Base-by-base conservation (phyloP, 495 filamentous ascomycete genomes). In the Penicillium herquei region DNA sequence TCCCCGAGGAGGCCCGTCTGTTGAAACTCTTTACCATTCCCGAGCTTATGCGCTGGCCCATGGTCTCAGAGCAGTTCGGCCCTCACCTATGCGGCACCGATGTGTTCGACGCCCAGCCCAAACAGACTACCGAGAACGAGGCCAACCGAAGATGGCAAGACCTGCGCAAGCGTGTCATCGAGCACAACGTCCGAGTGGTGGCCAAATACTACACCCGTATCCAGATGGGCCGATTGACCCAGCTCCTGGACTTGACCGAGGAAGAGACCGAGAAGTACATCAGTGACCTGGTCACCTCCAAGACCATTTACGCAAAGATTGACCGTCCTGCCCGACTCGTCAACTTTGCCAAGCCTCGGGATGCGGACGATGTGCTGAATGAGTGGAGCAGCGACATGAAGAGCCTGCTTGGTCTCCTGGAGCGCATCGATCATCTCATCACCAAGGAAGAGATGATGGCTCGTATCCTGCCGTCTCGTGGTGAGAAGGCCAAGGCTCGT, bases 361-460 rank as follows among this genome's bases (percentile, higher is more conserved):
- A 95, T 74, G 90, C 92, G n/a, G 94, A 98, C 71, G 94, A 98
- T 70, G 87, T 96, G 49, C 75, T 98, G 70, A 98, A 98, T 72
- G 95, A 97, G 71, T 98, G 94, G 94, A 96, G 92, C 72, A 89
- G 87, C 63, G 93, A 96, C 67, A 96, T 98, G 95, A 97, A 96
- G 88, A 94, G 87, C 67, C 77, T 98, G 57, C 78, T 98, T 53
- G 95, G 92, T 10, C 73, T 95, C 56, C 67, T 98, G 70, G 94
- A 98, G 79, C 81, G 94, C 43, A 93, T 98, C 58, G 94, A 98
- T 72, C 94, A 98, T 76, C 77, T 98, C 70, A 98, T 98, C 64
- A 98, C 94, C 50, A 98, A 98, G 84, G 95, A 98, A 79, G 95
- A 98, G 81, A 98, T 98, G 94, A 98, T 98, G 94, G 94, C 94